Evolutionary conservation across 257 asterid species (phyloP).

Genomic region (Nicotiana attenuata): DNA sequence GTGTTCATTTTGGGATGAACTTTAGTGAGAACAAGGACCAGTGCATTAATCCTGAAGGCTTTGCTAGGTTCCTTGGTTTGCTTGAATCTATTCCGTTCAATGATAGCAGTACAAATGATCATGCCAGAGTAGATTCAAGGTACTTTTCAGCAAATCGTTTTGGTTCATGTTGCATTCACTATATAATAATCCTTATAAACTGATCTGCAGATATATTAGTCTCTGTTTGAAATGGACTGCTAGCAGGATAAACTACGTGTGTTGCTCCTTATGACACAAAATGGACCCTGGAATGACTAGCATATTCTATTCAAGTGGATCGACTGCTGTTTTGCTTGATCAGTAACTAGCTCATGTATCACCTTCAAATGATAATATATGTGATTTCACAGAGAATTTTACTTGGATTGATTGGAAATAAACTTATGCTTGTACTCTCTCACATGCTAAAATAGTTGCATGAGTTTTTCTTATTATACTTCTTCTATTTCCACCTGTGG

Average conservation of each 20-base stretch:
- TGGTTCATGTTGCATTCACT: not conserved
- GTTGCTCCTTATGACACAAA: not conserved
- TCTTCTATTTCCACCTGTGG: not conserved
- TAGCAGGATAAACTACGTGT: not conserved
- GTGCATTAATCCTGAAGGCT: conserved; percentile 74
- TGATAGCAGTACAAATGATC: conserved; percentile 59
- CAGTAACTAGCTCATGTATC: not conserved
- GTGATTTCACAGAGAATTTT: not conserved
- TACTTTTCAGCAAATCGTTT: conserved; percentile 10
- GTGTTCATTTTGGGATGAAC: conserved; percentile 56
- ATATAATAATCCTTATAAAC: not conserved
- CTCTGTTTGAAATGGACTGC: not conserved
- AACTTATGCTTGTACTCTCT: not conserved
- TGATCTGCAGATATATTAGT: not conserved
- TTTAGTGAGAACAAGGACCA: conserved; percentile 55
- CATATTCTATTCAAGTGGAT: not conserved
- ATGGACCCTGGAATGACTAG: not conserved
- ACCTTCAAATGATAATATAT: not conserved
- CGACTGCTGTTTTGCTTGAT: not conserved
- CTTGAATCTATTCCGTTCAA: conserved; percentile 85
- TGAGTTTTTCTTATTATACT: not conserved
- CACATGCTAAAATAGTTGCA: not conserved
- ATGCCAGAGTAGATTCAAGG: conserved; percentile 60
- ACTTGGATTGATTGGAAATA: not conserved
- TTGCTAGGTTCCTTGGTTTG: conserved; percentile 84